Conservation (phyloP, 176 grass and related monocot species). For the Carex scoparia region DNA sequence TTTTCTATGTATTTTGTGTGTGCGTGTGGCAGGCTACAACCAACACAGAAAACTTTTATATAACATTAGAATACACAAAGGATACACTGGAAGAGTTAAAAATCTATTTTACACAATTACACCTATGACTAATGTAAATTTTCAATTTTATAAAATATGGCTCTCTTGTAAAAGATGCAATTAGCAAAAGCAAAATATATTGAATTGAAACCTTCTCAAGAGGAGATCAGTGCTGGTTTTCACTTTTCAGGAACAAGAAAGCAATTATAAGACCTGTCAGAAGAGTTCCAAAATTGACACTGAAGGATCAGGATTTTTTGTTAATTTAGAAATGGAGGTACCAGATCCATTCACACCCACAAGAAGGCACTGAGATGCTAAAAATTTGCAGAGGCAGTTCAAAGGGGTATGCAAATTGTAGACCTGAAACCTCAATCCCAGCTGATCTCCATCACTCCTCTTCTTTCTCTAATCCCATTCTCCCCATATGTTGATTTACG, state of each 20-base stretch:
- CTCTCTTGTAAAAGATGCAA: not conserved
- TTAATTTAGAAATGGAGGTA: not conserved
- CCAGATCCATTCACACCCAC: slow-evolving; percentile 65
- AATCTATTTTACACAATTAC: too few species aligned
- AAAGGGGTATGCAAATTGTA: slow-evolving; percentile 66
- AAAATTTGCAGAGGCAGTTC: slow-evolving; percentile 47
- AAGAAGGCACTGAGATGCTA: slow-evolving; percentile 67
- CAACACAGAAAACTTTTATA: not conserved
- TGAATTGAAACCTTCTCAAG: not conserved
- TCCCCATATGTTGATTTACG: not conserved
- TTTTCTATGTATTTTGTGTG: not conserved
- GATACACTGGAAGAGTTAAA: not conserved
- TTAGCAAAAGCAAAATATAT: not conserved
- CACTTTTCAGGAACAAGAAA: not conserved
- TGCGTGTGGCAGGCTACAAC: not conserved
- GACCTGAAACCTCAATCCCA: slow-evolving; percentile 59
- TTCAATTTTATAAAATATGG: not conserved
- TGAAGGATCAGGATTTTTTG: not conserved
- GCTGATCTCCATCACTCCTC: slow-evolving; percentile 37
- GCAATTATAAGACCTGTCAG: not conserved
- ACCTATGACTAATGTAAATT: not conserved
- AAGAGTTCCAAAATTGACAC: not conserved
- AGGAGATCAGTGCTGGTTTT: not conserved
- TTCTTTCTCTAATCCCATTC: not conserved
- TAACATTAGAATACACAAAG: not conserved